phyloP scores from a whole-genome alignment of 495 filamentous ascomycete species.

The Apodospora peruviana region DNA sequence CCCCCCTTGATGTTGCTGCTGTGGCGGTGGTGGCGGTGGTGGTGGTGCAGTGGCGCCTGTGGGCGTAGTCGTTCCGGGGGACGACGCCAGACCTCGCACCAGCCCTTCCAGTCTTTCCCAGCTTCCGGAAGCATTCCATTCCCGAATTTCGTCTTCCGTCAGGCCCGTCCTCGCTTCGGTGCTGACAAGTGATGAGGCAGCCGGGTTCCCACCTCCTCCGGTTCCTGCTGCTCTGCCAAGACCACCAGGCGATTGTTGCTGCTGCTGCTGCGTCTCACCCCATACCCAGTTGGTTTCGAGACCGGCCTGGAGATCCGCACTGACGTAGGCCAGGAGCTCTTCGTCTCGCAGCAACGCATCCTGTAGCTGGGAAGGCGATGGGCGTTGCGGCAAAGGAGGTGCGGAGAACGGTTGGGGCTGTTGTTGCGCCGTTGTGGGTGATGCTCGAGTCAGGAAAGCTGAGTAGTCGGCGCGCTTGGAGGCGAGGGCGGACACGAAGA shows the following conservation, averaged over 20 bases:
- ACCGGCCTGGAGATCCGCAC: conserved; percentile 83
- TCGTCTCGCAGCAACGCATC: conserved; percentile 69
- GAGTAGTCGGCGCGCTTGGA: conserved; percentile 50
- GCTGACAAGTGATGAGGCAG: conserved; percentile 9
- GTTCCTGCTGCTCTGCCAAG: background rate
- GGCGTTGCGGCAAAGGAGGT: conserved; percentile 11
- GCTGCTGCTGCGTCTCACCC: conserved; percentile 47
- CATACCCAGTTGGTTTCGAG: conserved; percentile 81
- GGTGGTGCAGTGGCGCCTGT: background rate
- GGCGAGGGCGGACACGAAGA: conserved; percentile 66
- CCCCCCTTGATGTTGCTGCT: conserved; percentile 1
- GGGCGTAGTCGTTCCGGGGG: conserved; percentile 7
- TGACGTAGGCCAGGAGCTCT: conserved; percentile 84
- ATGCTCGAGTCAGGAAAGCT: conserved; percentile 24
- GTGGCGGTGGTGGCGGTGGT: background rate
- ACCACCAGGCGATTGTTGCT: conserved; percentile 2
- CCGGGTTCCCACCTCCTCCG: background rate
- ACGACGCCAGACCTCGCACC: conserved; percentile 17
- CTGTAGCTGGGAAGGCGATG: conserved; percentile 23
- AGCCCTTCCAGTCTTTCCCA: conserved; percentile 24
- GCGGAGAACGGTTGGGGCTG: conserved; percentile 11
- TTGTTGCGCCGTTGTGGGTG: background rate
- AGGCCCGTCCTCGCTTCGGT: conserved; percentile 19
- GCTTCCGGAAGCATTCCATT: conserved; percentile 13
- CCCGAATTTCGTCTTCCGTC: conserved; percentile 19